Evolutionary conservation across 2,329 filamentous ascomycete species (phyloP).

Genomic region (Cytospora schulzeri): DNA sequence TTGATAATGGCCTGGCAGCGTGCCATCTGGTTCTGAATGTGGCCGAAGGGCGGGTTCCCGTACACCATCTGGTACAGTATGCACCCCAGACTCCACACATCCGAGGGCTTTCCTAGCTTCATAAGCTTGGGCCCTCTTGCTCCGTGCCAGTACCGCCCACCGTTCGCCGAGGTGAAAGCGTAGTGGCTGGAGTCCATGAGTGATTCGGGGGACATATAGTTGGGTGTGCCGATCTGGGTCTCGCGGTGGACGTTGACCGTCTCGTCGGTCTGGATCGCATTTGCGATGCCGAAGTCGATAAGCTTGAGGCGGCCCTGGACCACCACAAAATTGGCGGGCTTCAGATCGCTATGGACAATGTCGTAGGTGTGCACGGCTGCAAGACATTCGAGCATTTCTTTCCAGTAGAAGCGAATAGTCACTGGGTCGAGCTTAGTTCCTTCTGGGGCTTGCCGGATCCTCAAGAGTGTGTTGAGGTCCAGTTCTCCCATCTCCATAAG

Average conservation of each 20-base stretch:
- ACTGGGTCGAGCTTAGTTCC: slow-evolving; percentile 79
- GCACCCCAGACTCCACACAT: slow-evolving; percentile 95
- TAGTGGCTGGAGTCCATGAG: slow-evolving; percentile 78
- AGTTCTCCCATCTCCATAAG: slow-evolving; percentile 98
- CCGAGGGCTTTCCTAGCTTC: slow-evolving; percentile 93
- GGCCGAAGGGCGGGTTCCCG: slow-evolving; percentile 91
- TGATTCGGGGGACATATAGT: slow-evolving; percentile 97
- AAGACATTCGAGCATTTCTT: slow-evolving; percentile 97
- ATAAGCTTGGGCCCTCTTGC: slow-evolving; percentile 69
- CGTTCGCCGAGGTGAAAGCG: slow-evolving; percentile 42
- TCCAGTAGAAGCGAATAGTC: slow-evolving; percentile 98
- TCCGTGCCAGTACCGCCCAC: slow-evolving; percentile 38
- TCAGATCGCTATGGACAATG: slow-evolving; percentile 95
- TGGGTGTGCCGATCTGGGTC: slow-evolving; percentile 91
- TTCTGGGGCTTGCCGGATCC: slow-evolving; percentile 69
- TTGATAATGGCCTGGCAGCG: slow-evolving; percentile 87
- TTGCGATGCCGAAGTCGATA: slow-evolving; percentile 98
- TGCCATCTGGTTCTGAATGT: slow-evolving; percentile 84
- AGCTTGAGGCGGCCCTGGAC: slow-evolving; percentile 89
- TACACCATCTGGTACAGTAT: slow-evolving; percentile 99
- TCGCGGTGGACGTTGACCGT: slow-evolving; percentile 98
- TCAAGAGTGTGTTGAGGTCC: slow-evolving; percentile 85
- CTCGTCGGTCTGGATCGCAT: slow-evolving; percentile 92
- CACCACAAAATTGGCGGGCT: slow-evolving; percentile 95
- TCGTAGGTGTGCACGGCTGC: slow-evolving; percentile 85